Evolutionary conservation across 1,284 basidiomycete genomes (phyloP), one percentile per base, ranked within the genome.

Genomic region (Pisolithus thermaeus): DNA sequence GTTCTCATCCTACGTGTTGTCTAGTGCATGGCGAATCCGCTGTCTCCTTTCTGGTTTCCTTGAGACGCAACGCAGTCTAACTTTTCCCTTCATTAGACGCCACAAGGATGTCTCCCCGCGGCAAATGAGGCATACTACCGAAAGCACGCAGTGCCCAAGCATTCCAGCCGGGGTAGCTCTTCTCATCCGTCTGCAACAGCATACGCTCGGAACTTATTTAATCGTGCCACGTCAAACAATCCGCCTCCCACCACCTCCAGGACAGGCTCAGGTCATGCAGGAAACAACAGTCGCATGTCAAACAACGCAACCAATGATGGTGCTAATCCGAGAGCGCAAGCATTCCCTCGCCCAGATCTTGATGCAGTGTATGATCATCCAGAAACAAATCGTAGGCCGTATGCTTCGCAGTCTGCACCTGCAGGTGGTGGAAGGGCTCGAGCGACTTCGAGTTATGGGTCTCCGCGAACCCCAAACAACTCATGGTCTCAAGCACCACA

Each of bases 71-170:
- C 37, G 54, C 28, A 40, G 0, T 20, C 49, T 38, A 42, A 16
- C 50, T 77, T 42, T n/a, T 27, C 25, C 25, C 40, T n/a, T 25
- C 37, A 20, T 42, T 50, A 51, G 56, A 60, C 44, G 41, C 37
- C 55, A 48, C 53, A 57, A 46, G 64, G 66, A 3, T 66, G 59
- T 45, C 67, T 65, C 44, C 46, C 52, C 22, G 51, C 40, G 25
- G n/a, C 52, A 79, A 75, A 71, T 65, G 55, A 80, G 73, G 67
- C 65, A 5, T 72, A 71, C 58, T 90, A 88, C 62, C 75, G 87
- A 57, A 77, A 73, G 50, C 66, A 86, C 59, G 84, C 82, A 3
- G 79, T 90, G 0, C 87, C 87, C 2, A 75, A 74, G 42, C 73
- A 71, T 45, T 32, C 64, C 60, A 46, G 66, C 64, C 2, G 68